A percentile compares a stretch with the other conserved stretches of the same genome.
phyloP scores from a whole-genome alignment of 2,329 filamentous ascomycete species.

The Apiospora malaysiana region DNA sequence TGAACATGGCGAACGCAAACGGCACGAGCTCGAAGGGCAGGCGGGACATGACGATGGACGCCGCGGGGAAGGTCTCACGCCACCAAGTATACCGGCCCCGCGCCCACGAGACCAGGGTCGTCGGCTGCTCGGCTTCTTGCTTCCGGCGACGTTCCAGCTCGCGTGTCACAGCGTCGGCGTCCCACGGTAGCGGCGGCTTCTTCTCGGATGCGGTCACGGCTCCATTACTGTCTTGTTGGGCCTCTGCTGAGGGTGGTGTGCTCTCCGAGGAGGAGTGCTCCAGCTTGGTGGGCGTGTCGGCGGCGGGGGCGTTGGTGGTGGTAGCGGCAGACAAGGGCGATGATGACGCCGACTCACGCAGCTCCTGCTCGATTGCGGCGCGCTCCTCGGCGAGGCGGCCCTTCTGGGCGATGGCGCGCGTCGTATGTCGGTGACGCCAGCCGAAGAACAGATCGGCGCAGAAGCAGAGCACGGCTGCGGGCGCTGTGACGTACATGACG shows the following conservation, averaged over 20 bases:
- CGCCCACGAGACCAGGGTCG: conserved; percentile 60
- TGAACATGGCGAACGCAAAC: conserved; percentile 77
- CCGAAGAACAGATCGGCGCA: conserved; percentile 69
- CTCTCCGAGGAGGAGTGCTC: not conserved
- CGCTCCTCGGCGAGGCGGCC: conserved; percentile 56
- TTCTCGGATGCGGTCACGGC: too few relatives aligned
- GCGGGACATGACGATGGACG: conserved; percentile 67
- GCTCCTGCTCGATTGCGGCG: not conserved
- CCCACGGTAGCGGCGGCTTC: not conserved
- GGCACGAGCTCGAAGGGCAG: conserved; percentile 72
- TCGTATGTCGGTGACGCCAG: conserved; percentile 67
- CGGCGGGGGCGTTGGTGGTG: not conserved
- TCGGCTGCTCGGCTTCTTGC: conserved; percentile 25
- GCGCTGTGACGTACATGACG: conserved; percentile 72
- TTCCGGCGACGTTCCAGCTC: not conserved
- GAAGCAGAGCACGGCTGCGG: conserved; percentile 71
- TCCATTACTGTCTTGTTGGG: too few relatives aligned
- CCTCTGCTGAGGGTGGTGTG: not conserved
- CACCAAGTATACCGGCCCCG: conserved; percentile 58
- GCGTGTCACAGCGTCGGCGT: not conserved
- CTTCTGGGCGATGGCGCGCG: conserved; percentile 63
- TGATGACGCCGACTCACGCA: not conserved
- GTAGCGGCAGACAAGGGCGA: not conserved
- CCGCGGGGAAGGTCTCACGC: conserved; percentile 74
- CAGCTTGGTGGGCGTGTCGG: not conserved